These are phyloP conservation scores for Scheffersomyces coipomensis DNA, from an alignment of 805 yeast species.

Conservation along the genomic window DNA sequence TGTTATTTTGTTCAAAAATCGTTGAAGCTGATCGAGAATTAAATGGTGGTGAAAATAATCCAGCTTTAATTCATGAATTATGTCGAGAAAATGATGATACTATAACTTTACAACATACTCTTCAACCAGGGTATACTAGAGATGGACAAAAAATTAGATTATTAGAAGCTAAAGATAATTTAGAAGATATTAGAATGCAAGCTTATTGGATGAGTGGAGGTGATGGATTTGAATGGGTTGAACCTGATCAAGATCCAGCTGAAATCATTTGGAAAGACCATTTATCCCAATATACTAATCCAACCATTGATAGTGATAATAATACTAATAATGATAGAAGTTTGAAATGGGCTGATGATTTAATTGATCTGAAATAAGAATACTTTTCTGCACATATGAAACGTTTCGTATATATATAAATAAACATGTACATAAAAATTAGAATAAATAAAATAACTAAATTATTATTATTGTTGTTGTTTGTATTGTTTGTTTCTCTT, in stretches of 20 bases:
- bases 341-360: conserved; percentile 42
- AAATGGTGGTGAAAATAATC: conserved; percentile 39
- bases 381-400: no score
- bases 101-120: conserved; percentile 19
- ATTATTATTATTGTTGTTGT: background rate
- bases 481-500: no score
- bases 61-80: conserved; percentile 35
- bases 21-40: conserved; percentile 63
- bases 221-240: conserved; percentile 84
- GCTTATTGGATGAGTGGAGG: conserved; percentile 90
- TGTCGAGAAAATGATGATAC: conserved; percentile 30
- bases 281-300: conserved; percentile 19
- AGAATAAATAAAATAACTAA: background rate
- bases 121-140: conserved; percentile 33
- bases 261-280: conserved; percentile 46
- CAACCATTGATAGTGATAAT: conserved; percentile 13
- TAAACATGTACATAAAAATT: background rate
- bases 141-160: conserved; percentile 39
- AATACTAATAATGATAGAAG: conserved; percentile 10
- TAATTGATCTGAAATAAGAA: conserved; percentile 20
- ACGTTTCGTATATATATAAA: background rate
- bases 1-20: conserved; percentile 62
- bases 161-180: conserved; percentile 47
- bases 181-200: conserved; percentile 65
- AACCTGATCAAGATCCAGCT: conserved; percentile 89